Evolutionary conservation across 305 asterid genomes (phyloP), one percentile per base, ranked within the genome.

Genomic region (Coffea humblotiana): DNA sequence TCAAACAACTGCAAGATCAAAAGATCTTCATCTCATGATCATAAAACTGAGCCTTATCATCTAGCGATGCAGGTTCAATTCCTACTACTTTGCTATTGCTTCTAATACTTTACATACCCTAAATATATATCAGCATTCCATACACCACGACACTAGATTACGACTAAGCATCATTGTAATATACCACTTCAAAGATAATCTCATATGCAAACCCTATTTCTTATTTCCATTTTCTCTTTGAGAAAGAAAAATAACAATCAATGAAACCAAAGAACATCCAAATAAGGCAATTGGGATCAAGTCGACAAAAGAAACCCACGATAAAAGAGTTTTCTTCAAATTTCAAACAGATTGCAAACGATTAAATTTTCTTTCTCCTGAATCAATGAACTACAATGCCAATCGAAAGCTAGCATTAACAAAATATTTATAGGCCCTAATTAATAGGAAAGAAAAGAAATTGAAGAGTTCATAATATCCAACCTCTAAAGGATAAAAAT

Each of bases 391-490:
- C 11, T 60, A 60, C 65, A 23, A 7, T 8, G 61, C 21, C 15
- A 8, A 71, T 47, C 6, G 48, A 54, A 14, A 72, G 43, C 45
- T 25, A 48, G 14, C 6, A 5, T 6, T 72, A 8, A 48, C 29
- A 49, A 72, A 71, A 43, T 10, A 67, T 8, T 29, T 0, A 65
- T 16, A 47, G 40, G 29, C 23, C 8, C 14, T 4, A 19, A 65
- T 12, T 29, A 27, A n/a, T 63, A 25, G 25, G 1, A 10, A 63
- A 40, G 1, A 10, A 37, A 37, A 75, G 23, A 23, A 61, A 61
- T 35, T 72, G 54, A 32, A 23, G 25, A 71, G 47, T 74, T 56
- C 23, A 75, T 18, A 77, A 49, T 18, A 78, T 71, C 68, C 12
- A 64, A 27, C 45, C 4, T n/a, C 0, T n/a, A 43, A 37, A 60